These are phyloP conservation scores for Leucaena leucocephala DNA, from an alignment of 306 rosid genomes.

Conservation along the genomic window DNA sequence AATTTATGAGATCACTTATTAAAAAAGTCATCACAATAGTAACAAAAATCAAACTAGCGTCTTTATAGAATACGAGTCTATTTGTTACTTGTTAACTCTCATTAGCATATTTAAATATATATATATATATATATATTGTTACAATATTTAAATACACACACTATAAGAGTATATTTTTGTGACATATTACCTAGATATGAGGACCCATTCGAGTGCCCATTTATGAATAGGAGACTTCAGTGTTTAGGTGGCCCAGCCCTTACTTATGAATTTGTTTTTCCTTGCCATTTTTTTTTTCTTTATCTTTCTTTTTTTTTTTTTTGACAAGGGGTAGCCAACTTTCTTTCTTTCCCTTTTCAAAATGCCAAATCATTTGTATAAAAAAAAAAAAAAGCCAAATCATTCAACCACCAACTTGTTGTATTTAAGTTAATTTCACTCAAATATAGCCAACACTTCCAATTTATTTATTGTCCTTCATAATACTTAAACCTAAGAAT, in stretches of 20 bases:
- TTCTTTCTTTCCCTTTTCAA: background rate
- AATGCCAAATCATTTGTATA: background rate
- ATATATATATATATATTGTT: too few relatives aligned
- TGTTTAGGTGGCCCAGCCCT: background rate
- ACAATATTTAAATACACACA: too few relatives aligned
- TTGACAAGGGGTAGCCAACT: background rate
- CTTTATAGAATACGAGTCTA: too few relatives aligned
- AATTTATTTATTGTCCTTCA: background rate
- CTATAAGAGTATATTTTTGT: background rate
- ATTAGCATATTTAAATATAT: too few relatives aligned
- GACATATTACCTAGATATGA: background rate
- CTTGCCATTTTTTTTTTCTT: rapidly evolving
- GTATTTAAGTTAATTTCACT: background rate
- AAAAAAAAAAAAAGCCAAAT: background rate
- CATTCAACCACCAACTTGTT: background rate
- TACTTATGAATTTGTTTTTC: background rate
- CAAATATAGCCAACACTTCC: background rate
- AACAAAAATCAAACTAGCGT: too few relatives aligned
- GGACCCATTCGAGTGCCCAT: background rate
- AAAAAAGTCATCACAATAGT: too few relatives aligned
- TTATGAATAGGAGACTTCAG: background rate
- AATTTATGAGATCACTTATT: too few relatives aligned
- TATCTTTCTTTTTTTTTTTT: background rate
- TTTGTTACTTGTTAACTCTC: too few relatives aligned
- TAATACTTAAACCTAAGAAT: too few relatives aligned